Evolutionary conservation across 1,284 basidiomycete species (phyloP).

Genomic region (Thecaphora thlaspeos): DNA sequence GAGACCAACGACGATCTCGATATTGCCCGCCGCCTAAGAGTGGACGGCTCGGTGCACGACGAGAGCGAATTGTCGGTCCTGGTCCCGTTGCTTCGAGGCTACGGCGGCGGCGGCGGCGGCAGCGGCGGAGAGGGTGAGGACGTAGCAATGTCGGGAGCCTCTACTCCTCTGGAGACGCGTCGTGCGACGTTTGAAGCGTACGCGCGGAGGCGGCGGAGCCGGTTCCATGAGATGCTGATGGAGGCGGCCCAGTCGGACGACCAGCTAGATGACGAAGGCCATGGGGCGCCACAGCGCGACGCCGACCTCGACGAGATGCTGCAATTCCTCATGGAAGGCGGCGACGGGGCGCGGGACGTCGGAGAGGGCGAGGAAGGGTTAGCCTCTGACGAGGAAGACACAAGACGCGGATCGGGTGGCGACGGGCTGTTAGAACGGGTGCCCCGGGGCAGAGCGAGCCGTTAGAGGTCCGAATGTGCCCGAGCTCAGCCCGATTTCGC

Average conservation of each 20-base stretch:
- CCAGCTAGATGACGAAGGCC: neutral
- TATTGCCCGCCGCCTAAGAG: no score
- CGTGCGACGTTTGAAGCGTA: slow-evolving; percentile 34
- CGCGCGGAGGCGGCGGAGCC: slow-evolving; percentile 3
- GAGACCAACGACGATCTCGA: no score
- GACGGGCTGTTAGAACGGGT: no score
- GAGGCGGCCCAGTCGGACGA: neutral
- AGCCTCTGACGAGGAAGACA: no score
- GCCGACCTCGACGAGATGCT: no score
- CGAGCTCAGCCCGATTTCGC: no score
- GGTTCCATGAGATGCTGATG: neutral
- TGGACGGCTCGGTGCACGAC: no score
- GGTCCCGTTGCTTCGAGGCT: neutral
- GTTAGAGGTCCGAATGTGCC: no score
- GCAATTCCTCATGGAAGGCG: no score
- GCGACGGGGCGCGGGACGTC: no score
- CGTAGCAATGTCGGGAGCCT: slow-evolving; percentile 20
- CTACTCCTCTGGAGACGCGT: slow-evolving; percentile 21
- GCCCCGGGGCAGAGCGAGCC: neutral
- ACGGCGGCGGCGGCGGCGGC: slow-evolving; percentile 1
- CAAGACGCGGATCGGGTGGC: no score
- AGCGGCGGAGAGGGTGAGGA: slow-evolving; percentile 3
- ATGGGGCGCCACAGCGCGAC: neutral
- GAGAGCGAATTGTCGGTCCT: slow-evolving; percentile 27
- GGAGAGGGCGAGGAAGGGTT: neutral